Conservation (phyloP, 345 rosid species). For the Geranium rotundifolium region DNA sequence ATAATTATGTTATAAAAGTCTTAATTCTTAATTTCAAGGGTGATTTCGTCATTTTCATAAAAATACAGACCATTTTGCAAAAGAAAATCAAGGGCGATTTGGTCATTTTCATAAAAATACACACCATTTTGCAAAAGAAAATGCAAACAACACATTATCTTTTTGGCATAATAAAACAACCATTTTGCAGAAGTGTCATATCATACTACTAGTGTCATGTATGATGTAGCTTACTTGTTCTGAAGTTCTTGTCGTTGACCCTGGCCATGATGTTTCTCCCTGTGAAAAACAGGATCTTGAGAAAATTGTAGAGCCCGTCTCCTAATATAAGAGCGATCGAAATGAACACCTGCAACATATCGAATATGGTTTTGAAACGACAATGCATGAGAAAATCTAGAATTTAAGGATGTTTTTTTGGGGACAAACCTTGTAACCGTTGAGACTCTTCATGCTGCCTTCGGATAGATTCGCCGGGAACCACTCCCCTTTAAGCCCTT, state of each 20-base stretch:
- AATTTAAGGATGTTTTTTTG: too few species aligned
- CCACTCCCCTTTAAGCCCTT: slow-evolving; percentile 63
- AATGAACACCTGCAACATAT: slow-evolving; percentile 24
- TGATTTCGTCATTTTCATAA: too few species aligned
- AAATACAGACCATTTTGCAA: too few species aligned
- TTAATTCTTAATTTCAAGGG: too few species aligned
- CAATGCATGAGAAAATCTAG: too few species aligned
- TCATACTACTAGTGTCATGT: background rate
- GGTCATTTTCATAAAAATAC: too few species aligned
- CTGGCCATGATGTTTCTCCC: slow-evolving; percentile 8
- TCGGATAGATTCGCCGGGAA: slow-evolving; percentile 36
- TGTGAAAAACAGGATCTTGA: slow-evolving; percentile 21
- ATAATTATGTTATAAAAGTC: too few species aligned
- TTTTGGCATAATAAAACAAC: too few species aligned
- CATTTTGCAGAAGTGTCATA: background rate
- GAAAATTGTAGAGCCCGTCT: slow-evolving; percentile 31
- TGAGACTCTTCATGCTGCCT: slow-evolving; percentile 80
- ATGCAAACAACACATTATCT: too few species aligned
- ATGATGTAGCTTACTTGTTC: slow-evolving; percentile 8
- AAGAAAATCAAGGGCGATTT: too few species aligned
- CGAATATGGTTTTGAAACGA: background rate
- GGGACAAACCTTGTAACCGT: slow-evolving; percentile 65
- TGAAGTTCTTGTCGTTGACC: slow-evolving; percentile 7
- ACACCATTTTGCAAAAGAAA: too few species aligned
- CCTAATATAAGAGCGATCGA: slow-evolving; percentile 30